These are phyloP conservation scores for Debaryomyces sp. DNA, from an alignment of 1,139 yeast genomes.

Conservation along the genomic window DNA sequence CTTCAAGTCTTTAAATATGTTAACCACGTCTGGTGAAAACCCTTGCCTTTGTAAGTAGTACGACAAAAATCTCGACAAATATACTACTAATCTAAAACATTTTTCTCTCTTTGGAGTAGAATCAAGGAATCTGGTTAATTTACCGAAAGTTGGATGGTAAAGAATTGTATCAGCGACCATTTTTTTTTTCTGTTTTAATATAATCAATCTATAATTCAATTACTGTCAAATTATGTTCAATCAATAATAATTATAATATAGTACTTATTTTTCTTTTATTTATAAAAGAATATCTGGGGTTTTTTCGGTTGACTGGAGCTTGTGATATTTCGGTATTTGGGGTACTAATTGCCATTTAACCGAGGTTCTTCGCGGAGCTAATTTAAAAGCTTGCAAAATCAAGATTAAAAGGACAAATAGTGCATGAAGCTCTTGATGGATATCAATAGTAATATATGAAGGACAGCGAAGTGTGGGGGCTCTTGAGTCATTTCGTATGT, in stretches of 20 bases:
- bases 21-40: constrained; percentile 51
- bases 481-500: too few species aligned
- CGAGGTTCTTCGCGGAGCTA: background rate
- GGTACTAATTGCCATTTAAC: constrained; percentile 2
- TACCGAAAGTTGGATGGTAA: constrained; percentile 75
- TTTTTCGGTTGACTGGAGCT: constrained; percentile 3
- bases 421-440: background rate
- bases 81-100: constrained; percentile 77
- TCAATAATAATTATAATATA: background rate
- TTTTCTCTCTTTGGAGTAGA: constrained; percentile 70
- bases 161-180: constrained; percentile 71
- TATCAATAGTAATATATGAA: too few species aligned
- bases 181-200: constrained; percentile 4
- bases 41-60: constrained; percentile 67
- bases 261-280: background rate
- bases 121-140: constrained; percentile 66
- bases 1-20: constrained; percentile 55
- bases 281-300: constrained; percentile 1
- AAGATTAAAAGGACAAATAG: background rate
- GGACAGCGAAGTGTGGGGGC: too few species aligned
- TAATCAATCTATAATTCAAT: constrained; percentile 1
- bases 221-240: background rate
- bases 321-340: constrained; percentile 3
- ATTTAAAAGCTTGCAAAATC: background rate
- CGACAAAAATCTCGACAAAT: constrained; percentile 72